Evolutionary conservation across 2,329 filamentous ascomycete genomes (phyloP).

Genomic region (Aspergillus costaricaensis): DNA sequence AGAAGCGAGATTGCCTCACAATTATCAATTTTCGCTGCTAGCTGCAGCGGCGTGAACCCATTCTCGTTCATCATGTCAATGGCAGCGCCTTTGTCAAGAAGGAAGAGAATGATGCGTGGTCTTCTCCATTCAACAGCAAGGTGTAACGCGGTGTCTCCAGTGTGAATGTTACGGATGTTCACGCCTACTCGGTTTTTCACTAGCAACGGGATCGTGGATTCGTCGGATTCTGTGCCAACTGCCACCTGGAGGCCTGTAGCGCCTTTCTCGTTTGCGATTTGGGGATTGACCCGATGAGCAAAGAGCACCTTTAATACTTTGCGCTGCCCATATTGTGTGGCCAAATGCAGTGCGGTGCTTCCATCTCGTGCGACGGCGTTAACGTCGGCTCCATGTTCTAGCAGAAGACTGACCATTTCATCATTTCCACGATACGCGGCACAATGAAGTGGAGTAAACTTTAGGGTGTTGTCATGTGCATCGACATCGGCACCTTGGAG

Average conservation of each 20-base stretch:
- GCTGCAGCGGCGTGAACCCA: constrained; percentile 32
- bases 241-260: constrained; percentile 28
- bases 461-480: constrained; percentile 26
- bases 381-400: constrained; percentile 27
- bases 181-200: constrained; percentile 29
- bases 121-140: constrained; percentile 27
- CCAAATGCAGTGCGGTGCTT: constrained; percentile 36
- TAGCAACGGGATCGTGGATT: constrained; percentile 34
- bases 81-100: constrained; percentile 32
- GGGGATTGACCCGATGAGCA: constrained; percentile 17
- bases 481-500: constrained; percentile 29
- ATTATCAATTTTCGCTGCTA: constrained; percentile 32
- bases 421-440: constrained; percentile 33
- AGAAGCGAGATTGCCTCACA: constrained; percentile 33
- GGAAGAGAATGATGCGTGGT: constrained; percentile 30
- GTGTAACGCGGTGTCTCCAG: constrained; percentile 33
- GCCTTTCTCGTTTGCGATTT: constrained; percentile 23
- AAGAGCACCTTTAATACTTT: constrained; percentile 31
- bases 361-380: constrained; percentile 29
- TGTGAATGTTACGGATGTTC: constrained; percentile 25
- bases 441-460: constrained; percentile 33
- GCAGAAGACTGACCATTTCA: constrained; percentile 32
- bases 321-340: constrained; percentile 27
- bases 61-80: constrained; percentile 28
- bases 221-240: constrained; percentile 32